phyloP scores from a whole-genome alignment of 2,329 filamentous ascomycete genomes.

The Phialophora tarda region DNA sequence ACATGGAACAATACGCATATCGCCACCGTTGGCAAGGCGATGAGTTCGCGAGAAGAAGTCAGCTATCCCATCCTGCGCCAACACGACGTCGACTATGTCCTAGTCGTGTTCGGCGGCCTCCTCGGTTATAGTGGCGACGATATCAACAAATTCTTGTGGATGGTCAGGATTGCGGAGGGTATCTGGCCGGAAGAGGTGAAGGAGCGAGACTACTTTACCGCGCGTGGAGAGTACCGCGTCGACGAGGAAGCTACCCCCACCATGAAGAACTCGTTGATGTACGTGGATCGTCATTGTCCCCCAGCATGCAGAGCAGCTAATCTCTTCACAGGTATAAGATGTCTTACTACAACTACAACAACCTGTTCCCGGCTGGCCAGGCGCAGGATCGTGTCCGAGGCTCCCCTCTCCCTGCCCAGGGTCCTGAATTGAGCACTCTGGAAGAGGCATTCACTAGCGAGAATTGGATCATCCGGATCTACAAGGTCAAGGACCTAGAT shows the following conservation, averaged over 20 bases:
- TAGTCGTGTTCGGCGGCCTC: slow-evolving; percentile 94
- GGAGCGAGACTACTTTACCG: slow-evolving; percentile 94
- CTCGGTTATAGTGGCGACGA: slow-evolving; percentile 97
- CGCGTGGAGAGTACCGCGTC: slow-evolving; percentile 91
- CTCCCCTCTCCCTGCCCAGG: slow-evolving; percentile 77
- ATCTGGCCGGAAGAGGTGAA: slow-evolving; percentile 99
- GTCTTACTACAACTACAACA: slow-evolving; percentile 98
- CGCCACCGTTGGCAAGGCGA: slow-evolving; percentile 97
- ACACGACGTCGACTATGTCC: slow-evolving; percentile 98
- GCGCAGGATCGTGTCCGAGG: slow-evolving; percentile 88
- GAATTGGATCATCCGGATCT: slow-evolving; percentile 99
- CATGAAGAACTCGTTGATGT: slow-evolving; percentile 99
- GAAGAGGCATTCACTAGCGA: slow-evolving; percentile 99
- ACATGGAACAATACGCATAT: slow-evolving; percentile 99
- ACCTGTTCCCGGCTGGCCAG: slow-evolving; percentile 89
- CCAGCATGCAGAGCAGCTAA: slow-evolving; percentile 37
- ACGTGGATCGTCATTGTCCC: slow-evolving; percentile 51
- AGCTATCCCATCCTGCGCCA: slow-evolving; percentile 98
- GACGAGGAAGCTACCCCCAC: slow-evolving; percentile 91
- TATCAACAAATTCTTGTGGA: slow-evolving; percentile 99
- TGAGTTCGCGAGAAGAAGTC: slow-evolving; percentile 96
- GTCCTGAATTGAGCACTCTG: slow-evolving; percentile 82
- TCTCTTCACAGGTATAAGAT: slow-evolving; percentile 85
- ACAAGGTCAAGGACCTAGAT: slow-evolving; percentile 99
- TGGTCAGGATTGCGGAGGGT: slow-evolving; percentile 98